phyloP scores from a whole-genome alignment of 2,329 filamentous ascomycete genomes.

The Dryadomyces quercivorus region DNA sequence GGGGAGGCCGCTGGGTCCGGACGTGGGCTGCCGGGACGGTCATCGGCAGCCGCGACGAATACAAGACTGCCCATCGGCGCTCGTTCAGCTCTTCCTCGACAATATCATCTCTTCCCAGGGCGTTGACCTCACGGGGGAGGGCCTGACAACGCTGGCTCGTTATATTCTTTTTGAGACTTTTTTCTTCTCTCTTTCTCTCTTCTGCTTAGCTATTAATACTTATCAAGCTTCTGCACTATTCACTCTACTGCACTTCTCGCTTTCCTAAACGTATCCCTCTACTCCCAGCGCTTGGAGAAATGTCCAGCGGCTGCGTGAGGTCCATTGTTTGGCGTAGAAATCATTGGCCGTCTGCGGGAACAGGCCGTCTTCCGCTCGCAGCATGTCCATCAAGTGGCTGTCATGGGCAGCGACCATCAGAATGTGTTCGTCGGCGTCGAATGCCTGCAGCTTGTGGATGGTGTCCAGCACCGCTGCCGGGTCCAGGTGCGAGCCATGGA shows the following conservation, averaged over 20 bases:
- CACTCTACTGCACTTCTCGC: too few relatives aligned
- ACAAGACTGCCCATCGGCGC: too few relatives aligned
- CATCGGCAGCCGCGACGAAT: too few relatives aligned
- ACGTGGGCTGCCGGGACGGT: conserved; percentile 17
- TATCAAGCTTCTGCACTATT: too few relatives aligned
- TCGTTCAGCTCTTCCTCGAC: too few relatives aligned
- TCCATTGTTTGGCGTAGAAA: conserved; percentile 32
- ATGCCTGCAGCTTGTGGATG: conserved; percentile 9
- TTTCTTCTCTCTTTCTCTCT: too few relatives aligned
- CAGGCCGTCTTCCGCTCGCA: conserved; percentile 22
- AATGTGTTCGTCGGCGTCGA: conserved; percentile 22
- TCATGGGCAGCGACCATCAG: conserved; percentile 37
- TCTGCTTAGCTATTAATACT: too few relatives aligned
- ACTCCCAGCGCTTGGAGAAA: conserved; percentile 35
- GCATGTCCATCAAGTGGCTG: conserved; percentile 24
- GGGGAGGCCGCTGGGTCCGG: conserved; percentile 16
- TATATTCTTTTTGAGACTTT: neutral
- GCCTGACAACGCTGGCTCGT: too few relatives aligned
- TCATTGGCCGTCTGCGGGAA: conserved; percentile 36
- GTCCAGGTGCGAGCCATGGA: neutral
- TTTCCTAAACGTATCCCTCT: too few relatives aligned
- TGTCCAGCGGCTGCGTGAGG: conserved; percentile 30
- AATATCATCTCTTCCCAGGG: too few relatives aligned
- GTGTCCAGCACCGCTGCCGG: conserved; percentile 3
- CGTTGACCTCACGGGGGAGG: too few relatives aligned